Evolutionary conservation across 805 yeast genomes (phyloP).

Genomic region (Saturnispora hagleri): DNA sequence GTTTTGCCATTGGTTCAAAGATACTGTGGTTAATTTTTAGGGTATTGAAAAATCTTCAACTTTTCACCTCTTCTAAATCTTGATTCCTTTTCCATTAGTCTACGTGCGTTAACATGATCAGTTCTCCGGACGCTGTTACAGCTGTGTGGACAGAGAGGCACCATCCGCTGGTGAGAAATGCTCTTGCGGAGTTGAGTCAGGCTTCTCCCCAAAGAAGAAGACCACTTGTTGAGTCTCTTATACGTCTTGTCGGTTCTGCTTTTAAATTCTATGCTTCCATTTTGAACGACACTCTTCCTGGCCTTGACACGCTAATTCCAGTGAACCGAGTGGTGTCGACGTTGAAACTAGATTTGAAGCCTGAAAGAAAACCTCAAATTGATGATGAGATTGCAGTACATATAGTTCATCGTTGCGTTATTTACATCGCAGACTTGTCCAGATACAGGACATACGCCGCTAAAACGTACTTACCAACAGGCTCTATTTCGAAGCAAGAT

Average conservation of each 20-base stretch:
- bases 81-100: background rate
- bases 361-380: background rate
- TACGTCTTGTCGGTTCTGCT: background rate
- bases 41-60: background rate
- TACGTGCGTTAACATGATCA: background rate
- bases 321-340: conserved; percentile 1
- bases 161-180: background rate
- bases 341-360: background rate
- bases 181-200: conserved; percentile 1
- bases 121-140: background rate
- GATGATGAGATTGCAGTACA: background rate
- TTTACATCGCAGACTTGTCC: conserved; percentile 49
- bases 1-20: conserved; percentile 2
- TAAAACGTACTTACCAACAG: conserved; percentile 30
- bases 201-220: background rate
- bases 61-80: background rate
- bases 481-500: conserved; percentile 27
- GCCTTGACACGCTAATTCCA: conserved; percentile 1
- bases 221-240: background rate
- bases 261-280: background rate
- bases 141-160: conserved; percentile 3
- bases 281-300: background rate
- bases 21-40: background rate
- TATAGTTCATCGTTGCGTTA: conserved; percentile 33
- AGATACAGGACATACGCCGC: conserved; percentile 47